phyloP scores from a whole-genome alignment of 306 rosid genomes.

The Casuarina equisetifolia region DNA sequence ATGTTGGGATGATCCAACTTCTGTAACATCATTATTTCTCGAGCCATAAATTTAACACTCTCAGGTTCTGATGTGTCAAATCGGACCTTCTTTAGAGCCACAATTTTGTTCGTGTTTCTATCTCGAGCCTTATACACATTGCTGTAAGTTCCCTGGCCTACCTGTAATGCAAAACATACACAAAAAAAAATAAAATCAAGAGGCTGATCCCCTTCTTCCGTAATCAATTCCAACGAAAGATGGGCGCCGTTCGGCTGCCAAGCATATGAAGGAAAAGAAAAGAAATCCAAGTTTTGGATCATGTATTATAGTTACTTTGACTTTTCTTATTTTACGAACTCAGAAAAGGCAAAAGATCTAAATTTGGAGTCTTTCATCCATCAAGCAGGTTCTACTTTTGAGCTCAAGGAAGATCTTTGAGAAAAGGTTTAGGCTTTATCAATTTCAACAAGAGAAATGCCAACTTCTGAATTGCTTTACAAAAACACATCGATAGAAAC shows the following conservation, averaged over 20 bases:
- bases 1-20: slow-evolving; percentile 86
- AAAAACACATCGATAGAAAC: not conserved
- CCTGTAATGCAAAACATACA: slow-evolving; percentile 45
- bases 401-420: not conserved
- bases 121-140: slow-evolving; percentile 93
- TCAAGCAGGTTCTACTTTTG: not conserved
- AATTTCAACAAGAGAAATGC: too few relatives aligned
- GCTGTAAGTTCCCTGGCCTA: slow-evolving; percentile 98
- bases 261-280: not conserved
- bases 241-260: not conserved
- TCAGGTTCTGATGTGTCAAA: slow-evolving; percentile 82
- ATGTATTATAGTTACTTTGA: not conserved
- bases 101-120: slow-evolving; percentile 65
- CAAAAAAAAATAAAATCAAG: not conserved
- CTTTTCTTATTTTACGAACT: not conserved
- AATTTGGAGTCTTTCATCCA: not conserved
- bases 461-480: not conserved
- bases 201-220: too few relatives aligned
- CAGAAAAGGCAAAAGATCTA: not conserved
- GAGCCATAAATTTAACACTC: slow-evolving; percentile 89
- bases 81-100: slow-evolving; percentile 83
- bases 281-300: not conserved
- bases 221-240: too few relatives aligned
- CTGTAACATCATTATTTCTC: slow-evolving; percentile 76
- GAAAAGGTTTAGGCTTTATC: too few relatives aligned